Conservation (phyloP, 805 yeast species). For the Priceomyces carsonii region DNA sequence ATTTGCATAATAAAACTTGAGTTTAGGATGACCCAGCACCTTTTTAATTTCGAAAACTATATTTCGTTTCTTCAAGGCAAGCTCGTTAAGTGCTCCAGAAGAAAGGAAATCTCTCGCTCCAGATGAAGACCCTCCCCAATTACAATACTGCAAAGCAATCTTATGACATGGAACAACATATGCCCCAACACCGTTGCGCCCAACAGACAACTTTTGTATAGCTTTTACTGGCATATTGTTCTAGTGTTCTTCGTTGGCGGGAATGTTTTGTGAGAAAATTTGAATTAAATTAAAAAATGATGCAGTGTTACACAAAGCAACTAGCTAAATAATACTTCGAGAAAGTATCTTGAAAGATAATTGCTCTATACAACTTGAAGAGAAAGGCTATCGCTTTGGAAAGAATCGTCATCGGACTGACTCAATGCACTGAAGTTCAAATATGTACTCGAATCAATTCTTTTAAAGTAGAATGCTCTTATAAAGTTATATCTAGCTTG, state of each 20-base stretch:
- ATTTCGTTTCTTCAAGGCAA: conserved; percentile 63
- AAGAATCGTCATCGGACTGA: no score
- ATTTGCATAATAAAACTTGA: conserved; percentile 38
- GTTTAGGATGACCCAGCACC: conserved; percentile 82
- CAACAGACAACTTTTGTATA: conserved; percentile 55
- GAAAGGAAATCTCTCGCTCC: conserved; percentile 74
- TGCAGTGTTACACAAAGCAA: no score
- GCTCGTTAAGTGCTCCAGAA: conserved; percentile 48
- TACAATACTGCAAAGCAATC: conserved; percentile 79
- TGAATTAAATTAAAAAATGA: no score
- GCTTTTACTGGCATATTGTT: conserved; percentile 57
- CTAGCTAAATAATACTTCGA: no score
- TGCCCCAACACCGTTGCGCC: conserved; percentile 78
- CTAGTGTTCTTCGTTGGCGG: not conserved
- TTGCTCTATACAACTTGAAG: no score
- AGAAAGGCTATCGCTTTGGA: no score
- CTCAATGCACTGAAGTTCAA: no score
- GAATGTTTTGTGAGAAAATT: not conserved
- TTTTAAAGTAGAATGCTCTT: no score
- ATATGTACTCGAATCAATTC: no score
- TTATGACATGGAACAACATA: conserved; percentile 73
- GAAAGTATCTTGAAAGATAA: no score
- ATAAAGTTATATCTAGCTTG: no score
- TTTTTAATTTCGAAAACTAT: conserved; percentile 71
- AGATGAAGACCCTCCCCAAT: conserved; percentile 92